Evolutionary conservation across 257 asterid genomes (phyloP).

Genomic region (Penstemon davidsonii): DNA sequence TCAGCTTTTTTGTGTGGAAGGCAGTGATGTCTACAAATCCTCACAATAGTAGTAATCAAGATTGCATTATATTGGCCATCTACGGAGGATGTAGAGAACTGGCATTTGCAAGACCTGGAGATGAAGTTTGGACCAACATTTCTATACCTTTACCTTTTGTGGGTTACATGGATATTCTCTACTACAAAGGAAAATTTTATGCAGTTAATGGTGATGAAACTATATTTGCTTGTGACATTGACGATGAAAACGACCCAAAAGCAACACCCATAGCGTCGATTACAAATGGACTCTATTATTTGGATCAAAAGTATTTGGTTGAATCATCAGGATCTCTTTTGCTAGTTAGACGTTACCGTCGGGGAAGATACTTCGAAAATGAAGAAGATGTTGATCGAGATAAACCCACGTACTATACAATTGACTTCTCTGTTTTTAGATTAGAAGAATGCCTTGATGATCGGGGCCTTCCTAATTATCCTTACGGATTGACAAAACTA

Average conservation of each 20-base stretch:
- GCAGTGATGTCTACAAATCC: not conserved
- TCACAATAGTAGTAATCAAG: not conserved
- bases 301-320: not conserved
- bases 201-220: not conserved
- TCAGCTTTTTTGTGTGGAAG: not conserved
- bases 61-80: not conserved
- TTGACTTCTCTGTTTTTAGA: not conserved
- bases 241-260: not conserved
- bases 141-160: too few relatives aligned
- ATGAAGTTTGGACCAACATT: not conserved
- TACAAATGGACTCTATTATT: not conserved
- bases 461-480: not conserved
- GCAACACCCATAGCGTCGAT: not conserved
- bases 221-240: not conserved
- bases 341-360: not conserved
- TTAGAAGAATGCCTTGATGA: not conserved
- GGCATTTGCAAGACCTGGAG: conserved; percentile 6
- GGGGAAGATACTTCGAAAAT: too few relatives aligned
- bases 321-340: not conserved
- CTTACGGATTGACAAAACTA: not conserved
- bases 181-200: not conserved
- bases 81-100: not conserved
- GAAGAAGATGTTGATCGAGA: too few relatives aligned
- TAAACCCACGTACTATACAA: not conserved
- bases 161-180: not conserved